Conservation (phyloP, 2,329 filamentous ascomycete genomes). For the Dryadomyces sulphureus region DNA sequence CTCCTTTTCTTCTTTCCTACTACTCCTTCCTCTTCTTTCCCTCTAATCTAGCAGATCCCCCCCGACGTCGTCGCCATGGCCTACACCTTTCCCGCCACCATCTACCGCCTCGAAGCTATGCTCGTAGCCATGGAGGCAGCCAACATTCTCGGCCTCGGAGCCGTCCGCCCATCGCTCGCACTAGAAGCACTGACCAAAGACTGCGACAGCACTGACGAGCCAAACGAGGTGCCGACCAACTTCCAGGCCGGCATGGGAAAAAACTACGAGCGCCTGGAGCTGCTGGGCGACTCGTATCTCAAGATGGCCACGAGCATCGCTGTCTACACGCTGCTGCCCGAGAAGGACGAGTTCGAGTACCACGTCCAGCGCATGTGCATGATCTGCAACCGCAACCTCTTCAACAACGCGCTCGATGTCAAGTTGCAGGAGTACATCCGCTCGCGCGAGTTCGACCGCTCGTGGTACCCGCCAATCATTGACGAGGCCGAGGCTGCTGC, state of each 20-base stretch:
- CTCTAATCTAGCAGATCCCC: no score
- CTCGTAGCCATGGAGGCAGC: constrained; percentile 70
- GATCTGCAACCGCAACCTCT: constrained; percentile 83
- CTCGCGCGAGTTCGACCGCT: constrained; percentile 66
- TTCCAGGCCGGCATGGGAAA: constrained; percentile 77
- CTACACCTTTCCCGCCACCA: constrained; percentile 67
- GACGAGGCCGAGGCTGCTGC: background rate
- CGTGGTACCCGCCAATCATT: constrained; percentile 65
- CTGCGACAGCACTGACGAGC: constrained; percentile 68
- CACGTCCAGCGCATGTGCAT: constrained; percentile 85
- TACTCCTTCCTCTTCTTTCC: constrained; percentile 9
- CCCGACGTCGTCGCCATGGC: constrained; percentile 55
- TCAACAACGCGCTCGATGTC: constrained; percentile 55
- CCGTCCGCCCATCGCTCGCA: constrained; percentile 51
- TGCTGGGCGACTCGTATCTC: constrained; percentile 82
- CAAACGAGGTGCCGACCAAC: constrained; percentile 51
- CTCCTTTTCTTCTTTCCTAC: constrained; percentile 14
- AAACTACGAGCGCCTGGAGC: constrained; percentile 91
- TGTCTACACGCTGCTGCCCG: constrained; percentile 61
- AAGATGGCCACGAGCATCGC: constrained; percentile 93
- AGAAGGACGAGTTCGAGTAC: constrained; percentile 70
- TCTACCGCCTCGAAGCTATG: constrained; percentile 68
- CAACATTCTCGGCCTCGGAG: constrained; percentile 41
- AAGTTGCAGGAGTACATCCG: constrained; percentile 63
- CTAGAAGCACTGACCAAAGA: constrained; percentile 90